phyloP scores from a whole-genome alignment of 2,329 filamentous ascomycete genomes.

The Chaetomium sp. region DNA sequence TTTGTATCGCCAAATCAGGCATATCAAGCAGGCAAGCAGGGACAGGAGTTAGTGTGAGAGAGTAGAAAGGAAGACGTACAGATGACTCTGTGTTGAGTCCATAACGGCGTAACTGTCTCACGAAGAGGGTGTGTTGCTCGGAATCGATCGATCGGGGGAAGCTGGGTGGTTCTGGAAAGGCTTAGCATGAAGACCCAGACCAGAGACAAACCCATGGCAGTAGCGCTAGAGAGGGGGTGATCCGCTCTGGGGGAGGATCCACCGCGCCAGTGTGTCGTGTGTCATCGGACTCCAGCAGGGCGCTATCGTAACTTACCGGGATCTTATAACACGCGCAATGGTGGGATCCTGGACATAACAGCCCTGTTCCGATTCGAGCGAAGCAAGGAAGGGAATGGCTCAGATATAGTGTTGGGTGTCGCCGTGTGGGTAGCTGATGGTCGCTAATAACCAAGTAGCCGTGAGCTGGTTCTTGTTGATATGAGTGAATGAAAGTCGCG shows the following conservation, averaged over 20 bases:
- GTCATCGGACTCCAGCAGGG: slow-evolving; percentile 31
- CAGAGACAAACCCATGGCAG: slow-evolving; percentile 17
- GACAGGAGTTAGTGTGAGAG: background rate
- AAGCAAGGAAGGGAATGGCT: too few relatives aligned
- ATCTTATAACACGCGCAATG: slow-evolving; percentile 32
- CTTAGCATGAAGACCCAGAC: slow-evolving; percentile 35
- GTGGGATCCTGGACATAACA: slow-evolving; percentile 23
- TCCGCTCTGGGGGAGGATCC: slow-evolving; percentile 27
- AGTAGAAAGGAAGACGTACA: slow-evolving; percentile 39
- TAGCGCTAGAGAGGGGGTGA: slow-evolving; percentile 20
- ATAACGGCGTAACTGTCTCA: slow-evolving; percentile 35
- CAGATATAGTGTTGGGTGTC: slow-evolving; percentile 13
- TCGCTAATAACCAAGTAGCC: slow-evolving; percentile 6
- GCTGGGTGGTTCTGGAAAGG: slow-evolving; percentile 27
- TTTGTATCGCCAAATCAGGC: too few relatives aligned
- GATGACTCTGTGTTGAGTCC: slow-evolving; percentile 45
- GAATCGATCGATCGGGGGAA: slow-evolving; percentile 30
- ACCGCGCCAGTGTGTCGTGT: slow-evolving; percentile 30
- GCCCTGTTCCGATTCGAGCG: too few relatives aligned
- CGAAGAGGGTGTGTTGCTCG: slow-evolving; percentile 30
- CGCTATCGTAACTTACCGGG: slow-evolving; percentile 36
- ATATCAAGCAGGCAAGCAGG: slow-evolving; percentile 2
- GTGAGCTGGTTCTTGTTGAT: background rate
- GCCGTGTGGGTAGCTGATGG: background rate
- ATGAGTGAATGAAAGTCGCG: background rate